These are phyloP conservation scores for Paramecium octaurelia DNA, from an alignment of 73 alveolate genomes.

Conservation along the genomic window DNA sequence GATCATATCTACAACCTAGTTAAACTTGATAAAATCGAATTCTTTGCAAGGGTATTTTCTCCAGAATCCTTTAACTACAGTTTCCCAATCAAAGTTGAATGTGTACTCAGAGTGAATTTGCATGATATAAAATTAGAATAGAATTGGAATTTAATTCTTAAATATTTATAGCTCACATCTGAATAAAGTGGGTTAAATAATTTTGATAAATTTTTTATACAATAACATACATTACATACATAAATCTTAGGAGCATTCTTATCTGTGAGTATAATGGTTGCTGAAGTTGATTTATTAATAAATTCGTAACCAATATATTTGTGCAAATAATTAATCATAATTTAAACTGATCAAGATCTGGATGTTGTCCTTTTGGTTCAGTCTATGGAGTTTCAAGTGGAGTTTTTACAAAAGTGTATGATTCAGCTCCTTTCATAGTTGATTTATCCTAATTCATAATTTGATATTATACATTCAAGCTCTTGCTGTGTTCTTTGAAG, in stretches of 20 bases:
- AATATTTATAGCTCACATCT: background rate
- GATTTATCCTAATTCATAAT: conserved; percentile 48
- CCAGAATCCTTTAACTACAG: conserved; percentile 34
- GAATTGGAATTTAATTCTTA: background rate
- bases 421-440: conserved; percentile 64
- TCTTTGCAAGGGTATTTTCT: conserved; percentile 31
- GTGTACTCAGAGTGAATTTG: background rate
- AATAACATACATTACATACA: too few relatives aligned
- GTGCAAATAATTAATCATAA: conserved; percentile 21
- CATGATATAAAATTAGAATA: background rate
- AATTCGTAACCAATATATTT: background rate
- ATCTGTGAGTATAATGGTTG: background rate
- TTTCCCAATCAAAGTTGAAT: conserved; percentile 23
- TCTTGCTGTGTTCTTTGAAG: conserved; percentile 58
- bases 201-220: too few relatives aligned
- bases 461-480: conserved; percentile 38
- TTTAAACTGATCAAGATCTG: conserved; percentile 30
- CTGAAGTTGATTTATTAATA: background rate
- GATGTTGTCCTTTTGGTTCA: conserved; percentile 32
- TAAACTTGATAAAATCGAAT: conserved; percentile 33
- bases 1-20: background rate
- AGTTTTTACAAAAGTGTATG: conserved; percentile 52
- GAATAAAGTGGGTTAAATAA: too few relatives aligned
- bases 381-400: conserved; percentile 55
- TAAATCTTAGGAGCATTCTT: too few relatives aligned